Percentiles rank a stretch among this genome's conserved stretches.
Evolutionary conservation across 768 basidiomycete species (phyloP).

Genomic region (Mycena haematopus): DNA sequence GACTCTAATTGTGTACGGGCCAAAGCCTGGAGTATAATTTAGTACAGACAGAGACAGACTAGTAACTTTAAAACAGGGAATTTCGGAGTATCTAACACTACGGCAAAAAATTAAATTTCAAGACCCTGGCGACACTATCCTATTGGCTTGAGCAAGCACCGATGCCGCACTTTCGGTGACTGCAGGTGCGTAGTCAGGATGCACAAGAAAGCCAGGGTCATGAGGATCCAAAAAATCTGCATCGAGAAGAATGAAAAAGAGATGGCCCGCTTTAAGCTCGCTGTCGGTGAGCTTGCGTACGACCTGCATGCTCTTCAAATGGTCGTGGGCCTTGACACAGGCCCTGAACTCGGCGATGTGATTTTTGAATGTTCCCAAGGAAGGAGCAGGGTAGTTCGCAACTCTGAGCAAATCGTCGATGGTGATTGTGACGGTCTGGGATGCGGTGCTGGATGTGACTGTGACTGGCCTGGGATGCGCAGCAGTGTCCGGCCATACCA

Average conservation of each 20-base stretch:
- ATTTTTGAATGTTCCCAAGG: not conserved
- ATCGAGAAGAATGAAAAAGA: not conserved
- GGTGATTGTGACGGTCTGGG: not conserved
- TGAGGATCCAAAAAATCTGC: not conserved
- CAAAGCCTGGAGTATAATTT: too few species aligned
- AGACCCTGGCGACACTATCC: not conserved
- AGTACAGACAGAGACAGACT: too few species aligned
- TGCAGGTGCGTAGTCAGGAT: not conserved
- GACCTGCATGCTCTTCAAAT: not conserved
- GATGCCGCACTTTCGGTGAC: not conserved
- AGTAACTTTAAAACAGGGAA: too few species aligned
- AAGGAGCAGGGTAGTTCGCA: not conserved
- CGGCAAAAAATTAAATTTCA: too few species aligned
- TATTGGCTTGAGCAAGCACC: not conserved
- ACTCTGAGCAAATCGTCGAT: not conserved
- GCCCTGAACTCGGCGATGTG: not conserved
- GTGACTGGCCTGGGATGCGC: not conserved
- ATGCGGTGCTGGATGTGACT: not conserved
- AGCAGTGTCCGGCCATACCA: not conserved
- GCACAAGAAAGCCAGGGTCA: not conserved
- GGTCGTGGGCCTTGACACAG: not conserved
- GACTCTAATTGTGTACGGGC: too few species aligned
- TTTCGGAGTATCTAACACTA: too few species aligned
- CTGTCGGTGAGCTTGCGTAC: not conserved
- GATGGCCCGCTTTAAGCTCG: not conserved